Evolutionary conservation across 345 rosid species (phyloP).

Genomic region (Mangifera indica): DNA sequence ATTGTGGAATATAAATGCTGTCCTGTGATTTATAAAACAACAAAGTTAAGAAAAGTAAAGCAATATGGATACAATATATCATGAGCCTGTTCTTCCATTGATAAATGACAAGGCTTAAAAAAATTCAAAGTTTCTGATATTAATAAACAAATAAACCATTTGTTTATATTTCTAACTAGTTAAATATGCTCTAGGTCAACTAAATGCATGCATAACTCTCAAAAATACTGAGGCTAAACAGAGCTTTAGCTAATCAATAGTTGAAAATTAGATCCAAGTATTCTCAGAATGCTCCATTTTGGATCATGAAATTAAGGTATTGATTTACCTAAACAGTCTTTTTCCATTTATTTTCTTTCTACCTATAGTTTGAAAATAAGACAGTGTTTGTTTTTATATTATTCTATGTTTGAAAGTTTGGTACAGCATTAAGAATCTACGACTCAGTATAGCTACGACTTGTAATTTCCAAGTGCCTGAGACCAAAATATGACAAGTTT

Average conservation of each 20-base stretch:
- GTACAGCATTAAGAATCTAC: not conserved
- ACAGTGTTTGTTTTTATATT: too few species aligned
- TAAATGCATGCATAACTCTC: not conserved
- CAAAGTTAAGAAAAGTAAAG: not conserved
- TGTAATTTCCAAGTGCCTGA: too few species aligned
- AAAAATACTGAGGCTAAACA: not conserved
- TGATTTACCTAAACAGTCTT: not conserved
- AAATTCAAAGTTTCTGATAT: not conserved
- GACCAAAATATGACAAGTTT: not conserved
- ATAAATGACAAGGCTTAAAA: not conserved
- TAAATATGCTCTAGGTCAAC: not conserved
- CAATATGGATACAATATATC: not conserved
- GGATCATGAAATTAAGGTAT: not conserved
- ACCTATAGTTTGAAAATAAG: too few species aligned
- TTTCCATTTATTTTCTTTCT: not conserved
- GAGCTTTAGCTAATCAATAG: not conserved
- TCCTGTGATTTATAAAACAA: not conserved
- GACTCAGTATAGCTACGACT: too few species aligned
- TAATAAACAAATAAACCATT: not conserved
- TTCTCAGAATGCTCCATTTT: slow-evolving; percentile 25
- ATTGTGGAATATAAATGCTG: not conserved
- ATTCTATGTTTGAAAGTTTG: not conserved
- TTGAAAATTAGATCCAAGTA: too few species aligned
- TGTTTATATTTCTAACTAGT: too few species aligned
- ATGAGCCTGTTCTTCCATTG: not conserved